Evolutionary conservation across 23 red algal species (phyloP).

Genomic region (Gracilaria domingensis): DNA sequence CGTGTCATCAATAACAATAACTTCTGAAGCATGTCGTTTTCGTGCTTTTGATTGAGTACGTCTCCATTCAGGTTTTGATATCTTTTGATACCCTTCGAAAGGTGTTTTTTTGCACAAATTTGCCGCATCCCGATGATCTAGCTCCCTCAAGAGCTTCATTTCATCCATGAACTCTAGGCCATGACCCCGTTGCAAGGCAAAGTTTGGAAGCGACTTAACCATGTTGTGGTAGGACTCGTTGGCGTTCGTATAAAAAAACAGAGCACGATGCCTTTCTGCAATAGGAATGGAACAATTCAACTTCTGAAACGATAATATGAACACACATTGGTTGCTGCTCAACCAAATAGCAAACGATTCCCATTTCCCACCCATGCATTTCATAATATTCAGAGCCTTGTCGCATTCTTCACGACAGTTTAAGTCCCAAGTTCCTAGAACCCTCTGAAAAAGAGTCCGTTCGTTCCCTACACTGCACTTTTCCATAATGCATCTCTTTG

Average conservation of each 20-base stretch:
- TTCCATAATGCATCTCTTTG: constrained; percentile 12
- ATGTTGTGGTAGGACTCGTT: background rate
- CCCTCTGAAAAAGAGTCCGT: background rate
- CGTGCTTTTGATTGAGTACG: background rate
- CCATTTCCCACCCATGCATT: background rate
- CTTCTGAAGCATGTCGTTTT: background rate
- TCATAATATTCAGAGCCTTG: background rate
- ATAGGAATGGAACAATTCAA: background rate
- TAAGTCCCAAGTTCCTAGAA: background rate
- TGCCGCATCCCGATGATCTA: no score
- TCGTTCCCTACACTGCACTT: background rate
- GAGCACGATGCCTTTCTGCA: background rate
- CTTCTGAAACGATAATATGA: background rate
- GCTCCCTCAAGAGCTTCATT: no score
- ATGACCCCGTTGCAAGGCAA: no score
- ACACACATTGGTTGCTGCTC: background rate
- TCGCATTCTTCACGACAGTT: background rate
- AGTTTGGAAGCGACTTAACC: no score
- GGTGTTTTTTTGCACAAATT: no score
- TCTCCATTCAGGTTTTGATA: background rate
- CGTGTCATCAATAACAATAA: background rate
- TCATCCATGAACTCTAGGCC: no score
- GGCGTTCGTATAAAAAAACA: background rate
- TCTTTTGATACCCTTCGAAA: no score
- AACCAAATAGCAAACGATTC: background rate